These are phyloP conservation scores for Dactylis glomerata DNA, from an alignment of 176 grass and related monocot genomes.

Conservation along the genomic window DNA sequence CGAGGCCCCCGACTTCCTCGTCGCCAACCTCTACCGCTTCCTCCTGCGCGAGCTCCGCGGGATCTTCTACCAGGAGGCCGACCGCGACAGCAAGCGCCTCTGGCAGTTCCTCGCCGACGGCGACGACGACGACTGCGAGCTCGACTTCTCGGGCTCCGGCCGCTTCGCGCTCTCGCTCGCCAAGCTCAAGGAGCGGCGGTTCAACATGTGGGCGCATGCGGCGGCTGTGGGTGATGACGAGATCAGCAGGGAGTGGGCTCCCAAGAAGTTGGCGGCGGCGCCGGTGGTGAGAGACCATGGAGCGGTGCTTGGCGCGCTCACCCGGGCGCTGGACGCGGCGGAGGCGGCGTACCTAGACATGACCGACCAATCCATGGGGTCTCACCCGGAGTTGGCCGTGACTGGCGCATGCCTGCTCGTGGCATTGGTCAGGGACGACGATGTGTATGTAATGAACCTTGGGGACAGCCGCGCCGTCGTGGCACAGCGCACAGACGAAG, in stretches of 20 bases:
- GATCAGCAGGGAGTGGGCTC: constrained; percentile 37
- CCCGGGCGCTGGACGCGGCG: constrained; percentile 42
- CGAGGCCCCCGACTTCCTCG: constrained; percentile 88
- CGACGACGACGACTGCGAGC: constrained; percentile 50
- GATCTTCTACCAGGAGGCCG: constrained; percentile 60
- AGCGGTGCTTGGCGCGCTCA: constrained; percentile 66
- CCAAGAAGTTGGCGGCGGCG: constrained; percentile 23
- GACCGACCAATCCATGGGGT: constrained; percentile 61
- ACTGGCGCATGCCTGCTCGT: constrained; percentile 86
- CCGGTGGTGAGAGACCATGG: constrained; percentile 53
- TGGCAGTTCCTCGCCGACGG: constrained; percentile 80
- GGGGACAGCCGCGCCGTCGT: constrained; percentile 84
- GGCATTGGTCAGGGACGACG: constrained; percentile 69
- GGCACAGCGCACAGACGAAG: constrained; percentile 40
- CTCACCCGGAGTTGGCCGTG: constrained; percentile 81
- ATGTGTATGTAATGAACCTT: constrained; percentile 98
- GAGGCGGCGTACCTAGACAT: constrained; percentile 75
- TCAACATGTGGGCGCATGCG: constrained; percentile 43
- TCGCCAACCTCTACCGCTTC: constrained; percentile 70
- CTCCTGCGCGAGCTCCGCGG: constrained; percentile 64
- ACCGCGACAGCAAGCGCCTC: constrained; percentile 39
- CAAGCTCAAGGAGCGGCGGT: constrained; percentile 48
- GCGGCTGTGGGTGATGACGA: constrained; percentile 36
- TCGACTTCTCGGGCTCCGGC: constrained; percentile 72
- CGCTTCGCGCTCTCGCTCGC: constrained; percentile 72